Percentiles rank a stretch among this genome's conserved stretches.
phyloP scores from a whole-genome alignment of 345 rosid species.

The Diplotaxis tenuifolia region DNA sequence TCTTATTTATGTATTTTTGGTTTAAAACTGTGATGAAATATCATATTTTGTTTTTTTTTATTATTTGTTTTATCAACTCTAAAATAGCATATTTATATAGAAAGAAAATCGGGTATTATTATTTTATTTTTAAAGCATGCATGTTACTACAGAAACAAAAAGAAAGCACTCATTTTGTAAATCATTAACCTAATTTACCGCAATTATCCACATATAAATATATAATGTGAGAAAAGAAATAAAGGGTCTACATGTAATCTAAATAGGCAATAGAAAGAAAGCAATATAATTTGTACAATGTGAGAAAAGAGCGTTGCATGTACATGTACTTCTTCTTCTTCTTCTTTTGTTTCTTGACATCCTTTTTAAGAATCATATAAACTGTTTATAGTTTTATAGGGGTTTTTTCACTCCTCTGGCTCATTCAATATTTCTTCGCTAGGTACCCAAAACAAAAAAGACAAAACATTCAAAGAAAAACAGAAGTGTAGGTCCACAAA shows the following conservation, averaged over 20 bases:
- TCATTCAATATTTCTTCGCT: neutral
- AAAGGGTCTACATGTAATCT: neutral
- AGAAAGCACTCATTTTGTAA: neutral
- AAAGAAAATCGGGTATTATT: neutral
- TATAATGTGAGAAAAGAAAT: neutral
- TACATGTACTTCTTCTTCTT: neutral
- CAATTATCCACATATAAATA: neutral
- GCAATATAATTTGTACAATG: neutral
- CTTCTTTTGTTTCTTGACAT: neutral
- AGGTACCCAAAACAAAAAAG: neutral
- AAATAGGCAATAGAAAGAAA: neutral
- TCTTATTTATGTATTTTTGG: neutral
- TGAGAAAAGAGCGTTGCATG: slow-evolving; percentile 8
- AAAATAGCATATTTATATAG: neutral
- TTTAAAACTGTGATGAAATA: neutral
- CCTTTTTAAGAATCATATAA: neutral
- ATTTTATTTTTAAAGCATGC: neutral
- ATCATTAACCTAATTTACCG: neutral
- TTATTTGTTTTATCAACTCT: neutral
- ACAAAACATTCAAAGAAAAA: neutral
- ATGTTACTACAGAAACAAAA: neutral
- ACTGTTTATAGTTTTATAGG: neutral
- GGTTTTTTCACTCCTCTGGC: neutral
- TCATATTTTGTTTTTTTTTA: neutral
- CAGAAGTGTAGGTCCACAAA: slow-evolving; percentile 29